phyloP scores from a whole-genome alignment of 176 grass and related monocot species.

The Phyllostachys edulis region DNA sequence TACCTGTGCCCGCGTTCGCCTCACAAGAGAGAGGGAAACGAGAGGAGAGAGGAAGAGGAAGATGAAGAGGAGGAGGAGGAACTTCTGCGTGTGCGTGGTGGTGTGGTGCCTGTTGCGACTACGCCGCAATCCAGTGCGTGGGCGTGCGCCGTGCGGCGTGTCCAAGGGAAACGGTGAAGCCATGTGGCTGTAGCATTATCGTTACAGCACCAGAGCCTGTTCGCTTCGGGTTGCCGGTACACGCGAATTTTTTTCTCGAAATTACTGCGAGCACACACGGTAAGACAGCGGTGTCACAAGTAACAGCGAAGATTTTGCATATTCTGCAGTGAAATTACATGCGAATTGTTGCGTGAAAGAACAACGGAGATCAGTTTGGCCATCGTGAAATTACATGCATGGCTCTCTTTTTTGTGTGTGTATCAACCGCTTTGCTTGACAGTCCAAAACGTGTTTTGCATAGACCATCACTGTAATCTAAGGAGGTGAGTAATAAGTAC shows the following conservation, averaged over 20 bases:
- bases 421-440: background rate
- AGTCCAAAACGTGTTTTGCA: background rate
- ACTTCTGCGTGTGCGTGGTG: no score
- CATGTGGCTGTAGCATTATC: slow-evolving; percentile 15
- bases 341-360: background rate
- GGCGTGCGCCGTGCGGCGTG: background rate
- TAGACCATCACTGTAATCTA: background rate
- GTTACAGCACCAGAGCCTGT: background rate
- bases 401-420: no score
- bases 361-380: background rate
- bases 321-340: background rate
- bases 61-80: background rate
- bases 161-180: background rate
- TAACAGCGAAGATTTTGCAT: no score
- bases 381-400: no score
- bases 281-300: background rate
- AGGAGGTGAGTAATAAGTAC: background rate
- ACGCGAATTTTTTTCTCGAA: background rate
- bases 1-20: slow-evolving; percentile 1
- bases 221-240: background rate
- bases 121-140: slow-evolving; percentile 21
- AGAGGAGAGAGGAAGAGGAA: background rate
- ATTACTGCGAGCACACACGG: background rate
- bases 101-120: no score
- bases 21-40: background rate